Evolutionary conservation across 805 yeast genomes (phyloP).

Genomic region (Komagataella kurtzmanii): DNA sequence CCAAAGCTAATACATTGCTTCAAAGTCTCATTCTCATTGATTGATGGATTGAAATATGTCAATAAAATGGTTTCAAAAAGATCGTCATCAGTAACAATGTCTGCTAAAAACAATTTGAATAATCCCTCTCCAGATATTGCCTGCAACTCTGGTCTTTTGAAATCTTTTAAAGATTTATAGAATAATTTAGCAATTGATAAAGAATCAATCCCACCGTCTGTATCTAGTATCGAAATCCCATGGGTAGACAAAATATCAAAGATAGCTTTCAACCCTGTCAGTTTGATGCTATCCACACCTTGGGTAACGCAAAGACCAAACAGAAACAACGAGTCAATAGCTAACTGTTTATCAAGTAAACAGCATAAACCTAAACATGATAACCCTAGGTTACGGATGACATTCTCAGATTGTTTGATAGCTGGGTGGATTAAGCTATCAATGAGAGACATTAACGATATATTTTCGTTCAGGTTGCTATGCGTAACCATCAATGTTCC

Average conservation of each 20-base stretch:
- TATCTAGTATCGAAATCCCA: constrained; percentile 56
- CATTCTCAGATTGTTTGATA: constrained; percentile 41
- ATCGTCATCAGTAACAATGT: constrained; percentile 56
- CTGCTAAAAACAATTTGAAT: constrained; percentile 71
- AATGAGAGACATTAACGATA: constrained; percentile 53
- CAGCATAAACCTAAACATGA: constrained; percentile 73
- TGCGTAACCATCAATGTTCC: constrained; percentile 56
- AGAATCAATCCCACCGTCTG: constrained; percentile 48
- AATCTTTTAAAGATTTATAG: constrained; percentile 47
- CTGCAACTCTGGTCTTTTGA: constrained; percentile 51
- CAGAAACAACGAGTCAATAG: constrained; percentile 48
- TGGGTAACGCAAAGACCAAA: constrained; percentile 60
- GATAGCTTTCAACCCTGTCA: constrained; percentile 53
- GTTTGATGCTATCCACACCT: constrained; percentile 49
- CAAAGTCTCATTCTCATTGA: constrained; percentile 47
- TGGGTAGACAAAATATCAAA: constrained; percentile 70
- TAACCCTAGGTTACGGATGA: constrained; percentile 51
- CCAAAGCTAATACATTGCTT: constrained; percentile 78
- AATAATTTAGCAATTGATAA: constrained; percentile 56
- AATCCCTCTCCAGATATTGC: constrained; percentile 78
- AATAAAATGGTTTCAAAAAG: constrained; percentile 58
- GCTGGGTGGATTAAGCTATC: constrained; percentile 76
- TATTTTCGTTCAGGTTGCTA: constrained; percentile 50
- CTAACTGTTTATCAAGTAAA: constrained; percentile 51
- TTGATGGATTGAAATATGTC: constrained; percentile 63